Conservation (phyloP, 345 rosid species). For the Pistacia vera region DNA sequence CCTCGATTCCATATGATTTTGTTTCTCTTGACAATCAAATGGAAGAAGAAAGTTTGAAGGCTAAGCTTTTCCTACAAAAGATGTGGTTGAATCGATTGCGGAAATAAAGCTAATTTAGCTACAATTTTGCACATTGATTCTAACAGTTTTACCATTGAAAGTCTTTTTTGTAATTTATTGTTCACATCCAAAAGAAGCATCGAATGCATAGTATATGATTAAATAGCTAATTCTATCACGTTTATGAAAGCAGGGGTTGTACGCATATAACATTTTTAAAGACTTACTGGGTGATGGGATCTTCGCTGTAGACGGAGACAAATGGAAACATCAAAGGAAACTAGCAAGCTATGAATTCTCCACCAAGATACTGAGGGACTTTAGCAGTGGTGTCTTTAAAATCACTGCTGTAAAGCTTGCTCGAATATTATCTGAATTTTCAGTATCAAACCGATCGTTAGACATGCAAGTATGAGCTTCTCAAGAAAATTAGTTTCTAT, state of each 20-base stretch:
- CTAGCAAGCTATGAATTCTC: slow-evolving; percentile 41
- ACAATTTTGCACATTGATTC: too few relatives aligned
- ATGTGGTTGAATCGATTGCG: too few relatives aligned
- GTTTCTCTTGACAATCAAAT: too few relatives aligned
- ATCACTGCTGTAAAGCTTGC: slow-evolving; percentile 31
- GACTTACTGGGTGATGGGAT: slow-evolving; percentile 39
- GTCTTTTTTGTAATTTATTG: too few relatives aligned
- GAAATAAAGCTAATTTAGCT: too few relatives aligned
- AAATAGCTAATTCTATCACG: too few relatives aligned
- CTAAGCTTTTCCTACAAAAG: too few relatives aligned
- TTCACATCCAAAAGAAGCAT: too few relatives aligned
- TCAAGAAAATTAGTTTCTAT: background rate
- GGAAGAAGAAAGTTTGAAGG: background rate
- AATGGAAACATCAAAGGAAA: slow-evolving; percentile 44
- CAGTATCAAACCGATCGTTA: slow-evolving; percentile 18
- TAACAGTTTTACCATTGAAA: too few relatives aligned
- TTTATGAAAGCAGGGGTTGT: slow-evolving; percentile 6
- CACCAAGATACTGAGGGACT: slow-evolving; percentile 32
- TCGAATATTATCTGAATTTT: slow-evolving; percentile 21
- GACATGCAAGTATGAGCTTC: slow-evolving; percentile 27
- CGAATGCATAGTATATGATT: too few relatives aligned
- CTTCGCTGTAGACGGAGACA: slow-evolving; percentile 44
- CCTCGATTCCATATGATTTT: background rate
- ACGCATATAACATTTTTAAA: slow-evolving; percentile 10
- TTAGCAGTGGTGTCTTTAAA: slow-evolving; percentile 30